Conservation (phyloP, 1,284 basidiomycete species). For the Phylloporus gajari region DNA sequence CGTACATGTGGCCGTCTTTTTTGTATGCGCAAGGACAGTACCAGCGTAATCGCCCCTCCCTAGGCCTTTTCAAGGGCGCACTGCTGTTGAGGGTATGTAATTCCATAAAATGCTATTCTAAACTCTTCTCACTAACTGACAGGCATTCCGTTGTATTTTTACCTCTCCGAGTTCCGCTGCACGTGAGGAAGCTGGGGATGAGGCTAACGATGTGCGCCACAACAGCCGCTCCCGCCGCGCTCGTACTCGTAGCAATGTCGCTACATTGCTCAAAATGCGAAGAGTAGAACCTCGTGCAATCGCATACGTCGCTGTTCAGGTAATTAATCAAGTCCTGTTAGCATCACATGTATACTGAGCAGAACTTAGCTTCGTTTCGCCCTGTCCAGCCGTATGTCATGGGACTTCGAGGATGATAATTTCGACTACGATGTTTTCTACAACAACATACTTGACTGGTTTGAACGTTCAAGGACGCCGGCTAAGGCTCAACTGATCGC, state of each 20-base stretch:
- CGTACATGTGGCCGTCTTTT: slow-evolving; percentile 27
- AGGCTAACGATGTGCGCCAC: background rate
- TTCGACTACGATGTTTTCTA: slow-evolving; percentile 24
- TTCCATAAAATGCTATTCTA: background rate
- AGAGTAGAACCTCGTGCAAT: slow-evolving; percentile 17
- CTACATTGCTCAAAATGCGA: slow-evolving; percentile 17
- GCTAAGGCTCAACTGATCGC: background rate
- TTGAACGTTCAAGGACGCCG: slow-evolving; percentile 5
- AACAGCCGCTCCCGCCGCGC: background rate
- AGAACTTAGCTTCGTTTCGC: slow-evolving; percentile 18
- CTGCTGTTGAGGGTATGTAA: slow-evolving; percentile 34
- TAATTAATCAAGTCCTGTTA: background rate
- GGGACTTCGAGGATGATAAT: slow-evolving; percentile 10
- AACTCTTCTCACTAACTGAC: background rate
- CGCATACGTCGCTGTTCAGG: slow-evolving; percentile 25
- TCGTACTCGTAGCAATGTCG: slow-evolving; percentile 9
- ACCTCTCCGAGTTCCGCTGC: slow-evolving; percentile 42
- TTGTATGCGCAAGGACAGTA: slow-evolving; percentile 25
- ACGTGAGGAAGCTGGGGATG: background rate
- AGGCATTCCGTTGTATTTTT: slow-evolving; percentile 43
- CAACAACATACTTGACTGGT: slow-evolving; percentile 18
- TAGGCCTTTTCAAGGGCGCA: slow-evolving; percentile 34
- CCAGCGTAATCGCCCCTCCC: slow-evolving; percentile 11
- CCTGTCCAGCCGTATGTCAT: slow-evolving; percentile 11
- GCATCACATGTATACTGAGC: background rate